Evolutionary conservation across 2,329 filamentous ascomycete genomes (phyloP).

Genomic region (Stagonosporopsis vannaccii): DNA sequence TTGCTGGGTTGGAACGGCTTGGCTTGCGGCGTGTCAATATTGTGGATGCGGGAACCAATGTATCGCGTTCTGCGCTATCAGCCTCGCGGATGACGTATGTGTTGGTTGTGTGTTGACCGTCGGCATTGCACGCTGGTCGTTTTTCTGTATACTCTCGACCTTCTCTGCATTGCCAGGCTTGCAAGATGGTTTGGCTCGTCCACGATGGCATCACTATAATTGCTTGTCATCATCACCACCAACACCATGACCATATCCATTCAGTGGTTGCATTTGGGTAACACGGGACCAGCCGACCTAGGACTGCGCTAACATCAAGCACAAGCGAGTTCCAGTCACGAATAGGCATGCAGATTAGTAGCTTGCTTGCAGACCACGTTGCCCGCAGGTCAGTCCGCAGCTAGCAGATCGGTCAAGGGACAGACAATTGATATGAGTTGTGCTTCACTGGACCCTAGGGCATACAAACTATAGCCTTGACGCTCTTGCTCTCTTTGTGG

Average conservation of each 20-base stretch:
- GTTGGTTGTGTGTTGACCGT: background rate
- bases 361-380: background rate
- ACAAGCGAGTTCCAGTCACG: background rate
- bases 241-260: background rate
- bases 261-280: background rate
- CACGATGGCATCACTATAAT: background rate
- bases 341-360: too few species aligned
- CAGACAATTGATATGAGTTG: background rate
- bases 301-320: background rate
- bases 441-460: background rate
- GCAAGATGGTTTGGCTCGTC: background rate
- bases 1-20: background rate
- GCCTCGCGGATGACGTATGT: background rate
- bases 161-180: too few species aligned
- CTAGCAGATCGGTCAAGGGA: background rate
- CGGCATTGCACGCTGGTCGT: too few species aligned
- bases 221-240: background rate
- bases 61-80: background rate
- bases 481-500: background rate
- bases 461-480: background rate
- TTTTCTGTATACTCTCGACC: too few species aligned
- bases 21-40: background rate
- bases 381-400: background rate
- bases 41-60: background rate
- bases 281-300: background rate